Conservation (phyloP, 371 early-diverging fungal species). For the Apophysomyces sp. region DNA sequence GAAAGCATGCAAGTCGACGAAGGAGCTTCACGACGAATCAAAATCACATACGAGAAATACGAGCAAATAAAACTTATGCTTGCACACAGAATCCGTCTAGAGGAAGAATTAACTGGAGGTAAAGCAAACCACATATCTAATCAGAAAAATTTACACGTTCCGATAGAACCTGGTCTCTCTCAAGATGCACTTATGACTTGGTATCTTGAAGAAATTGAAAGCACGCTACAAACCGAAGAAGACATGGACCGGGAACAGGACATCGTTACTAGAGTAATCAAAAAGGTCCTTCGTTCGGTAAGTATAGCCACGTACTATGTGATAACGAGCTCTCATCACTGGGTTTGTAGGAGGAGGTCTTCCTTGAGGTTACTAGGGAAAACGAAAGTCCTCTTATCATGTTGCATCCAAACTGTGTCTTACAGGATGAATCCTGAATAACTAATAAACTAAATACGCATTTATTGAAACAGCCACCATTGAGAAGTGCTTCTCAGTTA, state of each 20-base stretch:
- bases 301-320: constrained; percentile 9
- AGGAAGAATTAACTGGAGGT: constrained; percentile 22
- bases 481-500: too few species aligned
- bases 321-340: not conserved
- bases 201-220: constrained; percentile 75
- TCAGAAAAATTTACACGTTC: not conserved
- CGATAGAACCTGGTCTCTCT: constrained; percentile 56
- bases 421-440: constrained; percentile 16
- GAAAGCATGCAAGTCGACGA: constrained; percentile 35
- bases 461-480: too few species aligned
- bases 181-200: constrained; percentile 76
- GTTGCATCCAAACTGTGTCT: constrained; percentile 64
- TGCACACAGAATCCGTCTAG: constrained; percentile 59
- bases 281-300: constrained; percentile 71
- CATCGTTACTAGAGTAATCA: constrained; percentile 78
- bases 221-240: constrained; percentile 70
- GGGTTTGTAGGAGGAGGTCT: constrained; percentile 31
- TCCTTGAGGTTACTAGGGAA: constrained; percentile 48
- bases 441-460: not conserved
- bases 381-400: constrained; percentile 49
- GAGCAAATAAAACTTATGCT: constrained; percentile 75
- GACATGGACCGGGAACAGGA: constrained; percentile 65
- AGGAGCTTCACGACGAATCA: constrained; percentile 23
- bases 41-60: constrained; percentile 79
- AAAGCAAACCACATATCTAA: not conserved